Evolutionary conservation across 2,329 filamentous ascomycete genomes (phyloP), one percentile per base, ranked within the genome.

Genomic region (Amauroascus niger): DNA sequence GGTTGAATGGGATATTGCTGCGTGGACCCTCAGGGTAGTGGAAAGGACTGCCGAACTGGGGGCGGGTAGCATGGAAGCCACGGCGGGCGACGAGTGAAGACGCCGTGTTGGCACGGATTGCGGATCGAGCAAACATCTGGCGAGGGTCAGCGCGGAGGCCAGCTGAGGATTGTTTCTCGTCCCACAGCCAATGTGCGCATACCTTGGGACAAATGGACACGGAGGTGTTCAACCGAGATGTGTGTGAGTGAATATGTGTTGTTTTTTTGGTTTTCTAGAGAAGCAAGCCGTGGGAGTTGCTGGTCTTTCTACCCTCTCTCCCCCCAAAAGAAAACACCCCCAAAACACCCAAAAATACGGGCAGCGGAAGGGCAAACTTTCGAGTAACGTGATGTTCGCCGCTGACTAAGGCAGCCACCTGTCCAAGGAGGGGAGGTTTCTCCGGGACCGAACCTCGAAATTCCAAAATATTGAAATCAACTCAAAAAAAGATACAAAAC

Each of bases 21-120:
- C 88, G 86, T 68, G 91, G 87, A 61, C 91, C 93, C 79, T 97
- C 91, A 65, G 91, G 86, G 79, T 98, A 98, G 80, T 98, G 93
- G 84, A 95, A 96, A 60, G 90, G 90, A 71, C 88, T 94, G 65
- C 79, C 81, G 71, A 95, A 76, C 73, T 87, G 88, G 70, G 86
- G 75, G 68, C 88, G 87, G 71, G 91, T 94, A 68, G 88, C 83
- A 74, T 89, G 86, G 85, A 98, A 96, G 76, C 86, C 88, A 74
- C 93, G 90, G 78, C 89, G 88, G 80, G 84, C 80, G 76, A 89
- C 78, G 69, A 83, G 72, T 61, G 79, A 76, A 69, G 83, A 82
- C 70, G 84, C 79, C 69, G 73, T 68, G 62, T 72, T 66, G 74
- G 82, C 79, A 71, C 86, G 84, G 75, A 81, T 71, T 63, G 77